Conservation (phyloP, 345 rosid genomes). For the Passiflora organensis region DNA sequence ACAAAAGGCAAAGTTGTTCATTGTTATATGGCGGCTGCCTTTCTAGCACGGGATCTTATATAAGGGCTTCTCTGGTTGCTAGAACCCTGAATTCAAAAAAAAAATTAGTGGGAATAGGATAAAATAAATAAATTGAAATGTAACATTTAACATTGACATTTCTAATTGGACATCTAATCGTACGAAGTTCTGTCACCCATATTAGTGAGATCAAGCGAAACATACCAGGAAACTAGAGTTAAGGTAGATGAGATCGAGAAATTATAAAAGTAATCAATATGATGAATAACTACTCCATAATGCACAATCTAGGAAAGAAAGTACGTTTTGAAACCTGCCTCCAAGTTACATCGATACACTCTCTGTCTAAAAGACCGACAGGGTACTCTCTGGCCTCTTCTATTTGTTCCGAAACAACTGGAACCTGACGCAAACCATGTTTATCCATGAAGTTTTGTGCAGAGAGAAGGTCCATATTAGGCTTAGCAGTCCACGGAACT, state of each 20-base stretch:
- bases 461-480: constrained; percentile 69
- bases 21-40: not conserved
- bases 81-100: constrained; percentile 32
- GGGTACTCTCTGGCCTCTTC: constrained; percentile 39
- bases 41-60: constrained; percentile 10
- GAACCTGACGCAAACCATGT: constrained; percentile 49
- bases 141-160: too few species aligned
- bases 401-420: constrained; percentile 55
- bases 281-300: not conserved
- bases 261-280: too few species aligned
- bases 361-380: constrained; percentile 79
- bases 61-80: constrained; percentile 33
- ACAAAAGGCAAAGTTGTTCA: not conserved
- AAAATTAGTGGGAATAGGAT: not conserved
- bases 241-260: too few species aligned
- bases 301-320: not conserved
- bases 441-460: constrained; percentile 52
- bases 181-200: not conserved
- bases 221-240: too few species aligned
- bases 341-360: constrained; percentile 63
- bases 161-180: not conserved
- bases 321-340: constrained; percentile 57
- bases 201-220: not conserved
- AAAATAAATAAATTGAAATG: too few species aligned
- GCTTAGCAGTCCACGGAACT: constrained; percentile 64